Percentiles rank a stretch among this genome's conserved stretches.
phyloP scores from a whole-genome alignment of 31 red algal species.

The Bonnemaisonia californica region DNA sequence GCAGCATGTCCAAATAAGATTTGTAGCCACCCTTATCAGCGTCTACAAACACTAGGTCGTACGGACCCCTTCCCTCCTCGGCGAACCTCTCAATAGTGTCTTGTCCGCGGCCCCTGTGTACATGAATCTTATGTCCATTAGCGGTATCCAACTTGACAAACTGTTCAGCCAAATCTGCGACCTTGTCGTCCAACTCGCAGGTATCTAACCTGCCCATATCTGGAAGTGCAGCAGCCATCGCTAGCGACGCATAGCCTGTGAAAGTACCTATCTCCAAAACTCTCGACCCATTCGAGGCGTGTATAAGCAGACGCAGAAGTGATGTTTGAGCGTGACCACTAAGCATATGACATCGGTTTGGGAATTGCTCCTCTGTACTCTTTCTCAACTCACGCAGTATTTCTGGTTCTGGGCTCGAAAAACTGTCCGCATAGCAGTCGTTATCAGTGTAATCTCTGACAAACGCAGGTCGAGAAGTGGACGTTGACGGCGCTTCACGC shows the following conservation, averaged over 20 bases:
- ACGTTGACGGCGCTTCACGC: not conserved
- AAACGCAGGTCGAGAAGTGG: not conserved
- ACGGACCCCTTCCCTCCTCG: constrained; percentile 24
- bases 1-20: constrained; percentile 45
- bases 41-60: constrained; percentile 83
- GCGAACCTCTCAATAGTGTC: constrained; percentile 37
- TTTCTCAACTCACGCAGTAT: constrained; percentile 38
- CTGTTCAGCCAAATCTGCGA: constrained; percentile 53
- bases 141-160: constrained; percentile 31
- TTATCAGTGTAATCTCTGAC: not conserved
- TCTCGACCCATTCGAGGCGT: constrained; percentile 33
- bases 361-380: constrained; percentile 37
- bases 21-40: constrained; percentile 81
- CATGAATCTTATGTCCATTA: constrained; percentile 30
- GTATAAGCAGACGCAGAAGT: constrained; percentile 49
- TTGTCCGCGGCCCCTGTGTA: constrained; percentile 36
- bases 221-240: constrained; percentile 72
- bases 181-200: constrained; percentile 68
- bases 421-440: constrained; percentile 51
- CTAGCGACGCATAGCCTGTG: constrained; percentile 77
- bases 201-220: constrained; percentile 45
- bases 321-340: constrained; percentile 62
- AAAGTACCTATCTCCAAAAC: constrained; percentile 92
- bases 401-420: constrained; percentile 12
- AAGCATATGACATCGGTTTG: constrained; percentile 68